Evolutionary conservation across 306 rosid species (phyloP), one percentile per base, ranked within the genome.

Genomic region (Vigna reflexopilosa): DNA sequence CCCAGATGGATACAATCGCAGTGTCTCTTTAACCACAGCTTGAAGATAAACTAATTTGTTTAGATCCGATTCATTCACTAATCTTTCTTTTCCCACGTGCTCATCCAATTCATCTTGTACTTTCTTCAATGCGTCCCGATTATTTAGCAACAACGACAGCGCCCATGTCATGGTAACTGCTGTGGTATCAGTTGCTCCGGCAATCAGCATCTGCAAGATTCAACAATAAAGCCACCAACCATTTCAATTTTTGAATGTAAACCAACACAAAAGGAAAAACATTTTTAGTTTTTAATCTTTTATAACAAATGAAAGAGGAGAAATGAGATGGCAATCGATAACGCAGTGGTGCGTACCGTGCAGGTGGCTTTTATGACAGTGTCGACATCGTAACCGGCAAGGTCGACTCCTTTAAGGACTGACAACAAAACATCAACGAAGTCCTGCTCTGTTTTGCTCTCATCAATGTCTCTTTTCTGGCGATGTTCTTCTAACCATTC

Each of bases 101-200:
- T 64, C 70, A 64, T 64, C 11, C 26, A 64, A 3, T 38, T 64
- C 70, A 36, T 64, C 70, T 10, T 64, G 7, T 17, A 64, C 70
- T 64, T 64, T 64, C 50, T 64, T 36, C 15, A 64, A 22, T 4
- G 56, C 84, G 4, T 76, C 38, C 1, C 54, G 67, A 76, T 82
- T 71, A 8, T 82, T 82, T 44, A 82, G 34, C 54, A 76, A 63
- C 52, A 70, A 82, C 0, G 57, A 82, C 0, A 82, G 51, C 19
- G 78, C 68, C 85, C 81, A 76, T 38, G 45, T 73, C 66, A 89
- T 12, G 2, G 90, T 82, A 28, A 86, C 85, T 8, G 87, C 12
- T 1, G 83, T 88, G 0, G 97, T 83, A 45, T 91, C 97, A 0
- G 85, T 61, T 8, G 83, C 91, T 17, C 86, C 94, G 2, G 82